These are phyloP conservation scores for Hylodesmum podocarpum DNA, from an alignment of 306 rosid species.

Conservation along the genomic window DNA sequence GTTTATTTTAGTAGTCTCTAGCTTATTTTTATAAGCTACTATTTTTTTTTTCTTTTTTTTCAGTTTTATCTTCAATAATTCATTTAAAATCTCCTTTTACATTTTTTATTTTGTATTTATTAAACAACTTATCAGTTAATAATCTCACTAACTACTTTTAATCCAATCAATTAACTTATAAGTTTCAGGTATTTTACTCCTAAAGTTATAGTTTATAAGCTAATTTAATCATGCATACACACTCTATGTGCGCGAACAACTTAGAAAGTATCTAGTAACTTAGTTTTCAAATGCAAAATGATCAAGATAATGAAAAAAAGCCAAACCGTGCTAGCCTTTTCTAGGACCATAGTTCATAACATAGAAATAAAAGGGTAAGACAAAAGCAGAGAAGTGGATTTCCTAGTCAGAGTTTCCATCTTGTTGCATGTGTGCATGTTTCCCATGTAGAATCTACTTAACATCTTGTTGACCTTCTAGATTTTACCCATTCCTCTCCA, in stretches of 20 bases:
- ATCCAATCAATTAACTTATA: no score
- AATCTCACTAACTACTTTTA: no score
- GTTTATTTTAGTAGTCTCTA: no score
- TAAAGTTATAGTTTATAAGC: no score
- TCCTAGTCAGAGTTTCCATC: not conserved
- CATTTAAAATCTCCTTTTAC: no score
- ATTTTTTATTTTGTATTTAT: no score
- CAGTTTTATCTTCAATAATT: no score
- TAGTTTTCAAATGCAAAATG: conserved; percentile 9
- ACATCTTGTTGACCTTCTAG: not conserved
- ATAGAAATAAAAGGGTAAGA: conserved; percentile 14
- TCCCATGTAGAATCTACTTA: not conserved
- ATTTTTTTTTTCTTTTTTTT: no score
- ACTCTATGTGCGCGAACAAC: not conserved
- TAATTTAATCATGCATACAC: no score
- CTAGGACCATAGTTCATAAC: conserved; percentile 19
- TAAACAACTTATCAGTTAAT: no score
- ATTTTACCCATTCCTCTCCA: not conserved
- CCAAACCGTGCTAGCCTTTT: not conserved
- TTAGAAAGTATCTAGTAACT: not conserved
- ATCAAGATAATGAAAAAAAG: not conserved
- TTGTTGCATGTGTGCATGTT: not conserved
- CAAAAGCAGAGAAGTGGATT: not conserved
- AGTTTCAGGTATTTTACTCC: no score
- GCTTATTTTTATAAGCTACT: no score